Evolutionary conservation across 805 yeast species (phyloP).

Genomic region (Yarrowia deformans): DNA sequence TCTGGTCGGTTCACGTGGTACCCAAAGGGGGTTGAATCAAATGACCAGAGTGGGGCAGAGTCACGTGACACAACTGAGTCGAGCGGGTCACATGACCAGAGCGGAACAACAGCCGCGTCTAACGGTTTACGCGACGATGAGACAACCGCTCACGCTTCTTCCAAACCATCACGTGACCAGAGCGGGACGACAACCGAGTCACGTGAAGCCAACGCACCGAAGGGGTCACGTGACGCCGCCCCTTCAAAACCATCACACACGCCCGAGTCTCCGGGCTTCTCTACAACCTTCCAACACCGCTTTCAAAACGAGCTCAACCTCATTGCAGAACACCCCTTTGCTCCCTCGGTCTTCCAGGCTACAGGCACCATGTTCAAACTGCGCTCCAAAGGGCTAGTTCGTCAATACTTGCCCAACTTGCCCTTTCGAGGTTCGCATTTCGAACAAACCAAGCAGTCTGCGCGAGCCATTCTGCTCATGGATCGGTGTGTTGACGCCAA

Average conservation of each 20-base stretch:
- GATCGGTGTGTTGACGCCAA: conserved; percentile 26
- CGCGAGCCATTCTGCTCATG: conserved; percentile 18
- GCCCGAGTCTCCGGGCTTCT: background rate
- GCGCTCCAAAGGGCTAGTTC: conserved; percentile 19
- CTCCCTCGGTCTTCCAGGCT: conserved; percentile 21
- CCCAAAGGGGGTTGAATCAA: no score
- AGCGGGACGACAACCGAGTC: no score
- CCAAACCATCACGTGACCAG: no score
- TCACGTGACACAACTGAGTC: no score
- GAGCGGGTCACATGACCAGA: no score
- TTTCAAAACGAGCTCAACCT: conserved; percentile 23
- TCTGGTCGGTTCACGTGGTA: no score
- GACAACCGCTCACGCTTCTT: no score
- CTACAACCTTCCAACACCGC: background rate
- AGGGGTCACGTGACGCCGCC: background rate
- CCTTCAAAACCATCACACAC: no score
- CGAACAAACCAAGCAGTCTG: conserved; percentile 35
- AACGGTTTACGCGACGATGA: no score
- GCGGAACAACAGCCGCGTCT: no score
- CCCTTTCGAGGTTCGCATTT: conserved; percentile 26
- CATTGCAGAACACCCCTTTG: conserved; percentile 8
- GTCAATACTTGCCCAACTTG: conserved; percentile 2
- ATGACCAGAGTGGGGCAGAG: no score
- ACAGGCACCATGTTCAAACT: conserved; percentile 31
- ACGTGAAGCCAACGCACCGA: no score